Percentiles rank a stretch among this genome's conserved stretches.
Evolutionary conservation across 2,329 filamentous ascomycete species (phyloP).

Genomic region (Arthrobotrys pseudoclavata): DNA sequence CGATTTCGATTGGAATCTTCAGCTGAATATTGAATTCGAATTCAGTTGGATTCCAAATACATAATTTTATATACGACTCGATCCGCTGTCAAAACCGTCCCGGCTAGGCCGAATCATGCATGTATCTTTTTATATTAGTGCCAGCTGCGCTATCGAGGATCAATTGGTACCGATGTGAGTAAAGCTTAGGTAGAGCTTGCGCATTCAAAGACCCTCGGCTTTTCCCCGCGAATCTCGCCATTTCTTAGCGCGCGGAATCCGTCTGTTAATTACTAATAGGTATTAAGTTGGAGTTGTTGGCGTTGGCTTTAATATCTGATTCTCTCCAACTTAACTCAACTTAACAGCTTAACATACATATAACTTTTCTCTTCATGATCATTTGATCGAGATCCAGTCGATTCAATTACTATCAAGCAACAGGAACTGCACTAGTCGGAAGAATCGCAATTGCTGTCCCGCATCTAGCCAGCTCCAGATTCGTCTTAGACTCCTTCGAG

Average conservation of each 20-base stretch:
- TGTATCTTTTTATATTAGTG: neutral
- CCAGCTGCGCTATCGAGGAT: neutral
- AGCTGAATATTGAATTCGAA: neutral
- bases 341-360: neutral
- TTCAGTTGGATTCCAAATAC: neutral
- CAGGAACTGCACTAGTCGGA: neutral
- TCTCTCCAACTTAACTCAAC: neutral
- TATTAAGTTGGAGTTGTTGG: neutral
- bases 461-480: conserved; percentile 24
- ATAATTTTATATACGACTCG: neutral
- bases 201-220: neutral
- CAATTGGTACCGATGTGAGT: neutral
- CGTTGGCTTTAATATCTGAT: neutral
- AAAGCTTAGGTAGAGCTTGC: too few relatives aligned
- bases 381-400: neutral
- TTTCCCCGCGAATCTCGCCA: conserved; percentile 9
- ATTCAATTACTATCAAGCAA: neutral
- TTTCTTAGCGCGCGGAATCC: conserved; percentile 9
- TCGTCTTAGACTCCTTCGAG: conserved; percentile 20
- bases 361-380: neutral
- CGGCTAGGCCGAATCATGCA: conserved; percentile 9
- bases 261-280: neutral
- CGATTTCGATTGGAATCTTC: neutral
- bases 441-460: conserved; percentile 9
- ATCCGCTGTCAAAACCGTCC: neutral